phyloP scores from a whole-genome alignment of 179 eudicot genomes.

The Camellia oleifera region DNA sequence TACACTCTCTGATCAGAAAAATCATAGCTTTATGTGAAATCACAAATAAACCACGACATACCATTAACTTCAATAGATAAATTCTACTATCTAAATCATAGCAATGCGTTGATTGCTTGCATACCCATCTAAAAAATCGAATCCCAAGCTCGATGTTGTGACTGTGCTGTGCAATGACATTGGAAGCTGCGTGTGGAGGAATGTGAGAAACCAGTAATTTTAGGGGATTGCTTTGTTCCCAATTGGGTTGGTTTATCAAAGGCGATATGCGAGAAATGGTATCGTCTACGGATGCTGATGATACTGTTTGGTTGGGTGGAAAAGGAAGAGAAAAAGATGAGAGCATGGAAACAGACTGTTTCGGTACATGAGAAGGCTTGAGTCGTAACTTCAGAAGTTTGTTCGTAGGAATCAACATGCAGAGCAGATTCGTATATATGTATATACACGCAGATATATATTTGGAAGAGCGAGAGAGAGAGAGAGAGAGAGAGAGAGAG shows the following conservation, averaged over 20 bases:
- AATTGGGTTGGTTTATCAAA: constrained; percentile 23
- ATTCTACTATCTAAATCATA: constrained; percentile 21
- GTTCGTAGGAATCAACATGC: constrained; percentile 9
- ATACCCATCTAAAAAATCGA: constrained; percentile 27
- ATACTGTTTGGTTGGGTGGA: constrained; percentile 4
- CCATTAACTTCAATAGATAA: constrained; percentile 15
- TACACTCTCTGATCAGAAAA: constrained; percentile 28
- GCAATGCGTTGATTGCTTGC: constrained; percentile 29
- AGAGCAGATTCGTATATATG: background rate
- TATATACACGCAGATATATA: background rate
- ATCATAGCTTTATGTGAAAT: constrained; percentile 22
- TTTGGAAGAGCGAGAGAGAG: background rate
- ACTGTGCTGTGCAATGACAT: constrained; percentile 17
- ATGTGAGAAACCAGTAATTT: constrained; percentile 29
- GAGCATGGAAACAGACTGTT: background rate
- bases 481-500: background rate
- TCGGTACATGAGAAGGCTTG: background rate
- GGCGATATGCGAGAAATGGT: constrained; percentile 8
- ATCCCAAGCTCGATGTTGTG: constrained; percentile 16
- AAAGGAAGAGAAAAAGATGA: background rate
- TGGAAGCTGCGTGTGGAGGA: constrained; percentile 18
- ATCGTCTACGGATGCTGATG: constrained; percentile 6
- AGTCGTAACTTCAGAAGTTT: constrained; percentile 5
- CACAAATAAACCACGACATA: constrained; percentile 10
- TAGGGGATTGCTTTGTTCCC: constrained; percentile 21